These are phyloP conservation scores for Funneliformis geosporum DNA, from an alignment of 192 early-diverging fungal genomes.

Conservation along the genomic window DNA sequence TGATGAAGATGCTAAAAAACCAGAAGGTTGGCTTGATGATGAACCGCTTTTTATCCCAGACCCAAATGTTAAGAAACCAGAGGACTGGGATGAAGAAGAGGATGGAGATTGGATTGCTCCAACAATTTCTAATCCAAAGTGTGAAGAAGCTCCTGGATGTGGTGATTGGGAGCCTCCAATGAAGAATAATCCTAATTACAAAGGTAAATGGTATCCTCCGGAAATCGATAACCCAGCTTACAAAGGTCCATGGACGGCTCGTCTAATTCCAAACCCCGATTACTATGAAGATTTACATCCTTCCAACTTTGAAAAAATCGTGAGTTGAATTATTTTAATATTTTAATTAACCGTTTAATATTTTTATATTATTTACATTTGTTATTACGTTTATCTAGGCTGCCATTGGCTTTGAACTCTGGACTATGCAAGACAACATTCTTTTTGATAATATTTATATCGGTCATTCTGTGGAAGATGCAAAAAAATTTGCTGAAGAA, in stretches of 20 bases:
- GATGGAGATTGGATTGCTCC: conserved; percentile 90
- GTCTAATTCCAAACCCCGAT: conserved; percentile 81
- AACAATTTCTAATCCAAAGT: conserved; percentile 78
- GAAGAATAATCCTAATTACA: conserved; percentile 84
- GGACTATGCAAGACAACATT: conserved; percentile 89
- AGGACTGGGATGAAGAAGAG: conserved; percentile 91
- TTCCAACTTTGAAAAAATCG: conserved; percentile 78
- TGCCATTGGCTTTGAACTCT: conserved; percentile 89
- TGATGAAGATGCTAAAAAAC: conserved; percentile 78
- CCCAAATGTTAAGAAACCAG: conserved; percentile 79
- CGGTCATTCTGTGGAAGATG: conserved; percentile 69
- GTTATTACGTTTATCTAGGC: conserved; percentile 23
- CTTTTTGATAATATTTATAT: conserved; percentile 92
- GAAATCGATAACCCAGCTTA: conserved; percentile 90
- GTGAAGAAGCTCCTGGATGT: conserved; percentile 68
- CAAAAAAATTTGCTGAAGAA: conserved; percentile 71
- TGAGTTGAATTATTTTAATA: conserved; percentile 35
- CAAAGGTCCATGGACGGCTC: conserved; percentile 87
- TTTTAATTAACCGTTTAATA: not conserved
- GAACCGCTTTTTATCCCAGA: conserved; percentile 75
- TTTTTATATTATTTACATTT: not conserved
- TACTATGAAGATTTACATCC: conserved; percentile 82
- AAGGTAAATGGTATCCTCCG: conserved; percentile 86
- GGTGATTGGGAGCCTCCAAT: conserved; percentile 81
- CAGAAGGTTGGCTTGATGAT: conserved; percentile 85